Evolutionary conservation across 169 alveolate genomes (phyloP).

Genomic region (Plasmodium relictum): DNA sequence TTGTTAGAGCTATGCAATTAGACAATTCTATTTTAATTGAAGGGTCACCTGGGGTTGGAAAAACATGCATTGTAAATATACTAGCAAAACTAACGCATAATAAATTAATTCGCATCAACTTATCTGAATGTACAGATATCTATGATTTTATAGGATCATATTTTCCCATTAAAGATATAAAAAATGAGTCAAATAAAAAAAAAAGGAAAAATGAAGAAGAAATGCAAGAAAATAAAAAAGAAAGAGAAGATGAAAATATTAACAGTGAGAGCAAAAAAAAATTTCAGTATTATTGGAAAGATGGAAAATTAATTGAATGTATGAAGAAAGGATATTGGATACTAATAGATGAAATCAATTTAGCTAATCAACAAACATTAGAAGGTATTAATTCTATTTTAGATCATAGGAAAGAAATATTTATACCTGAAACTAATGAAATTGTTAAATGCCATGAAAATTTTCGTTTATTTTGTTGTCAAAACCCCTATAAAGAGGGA

Average conservation of each 20-base stretch:
- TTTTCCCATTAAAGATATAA: constrained; percentile 86
- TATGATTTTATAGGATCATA: constrained; percentile 94
- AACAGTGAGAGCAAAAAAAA: background rate
- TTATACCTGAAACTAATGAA: constrained; percentile 96
- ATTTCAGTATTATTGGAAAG: constrained; percentile 93
- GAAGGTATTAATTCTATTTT: constrained; percentile 99
- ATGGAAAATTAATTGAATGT: constrained; percentile 98
- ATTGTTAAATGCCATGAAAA: constrained; percentile 94
- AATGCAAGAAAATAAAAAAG: background rate
- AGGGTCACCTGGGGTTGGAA: constrained; percentile 99
- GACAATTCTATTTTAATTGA: constrained; percentile 95
- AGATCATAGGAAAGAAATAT: constrained; percentile 98
- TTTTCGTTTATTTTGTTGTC: constrained; percentile 98
- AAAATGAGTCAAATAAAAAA: constrained; percentile 13
- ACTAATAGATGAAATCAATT: constrained; percentile 98
- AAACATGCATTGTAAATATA: constrained; percentile 95
- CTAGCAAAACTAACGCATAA: constrained; percentile 91
- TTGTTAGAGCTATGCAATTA: constrained; percentile 93
- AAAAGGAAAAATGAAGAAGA: background rate
- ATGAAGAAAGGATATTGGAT: constrained; percentile 98
- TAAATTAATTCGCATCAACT: constrained; percentile 93
- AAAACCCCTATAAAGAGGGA: constrained; percentile 97
- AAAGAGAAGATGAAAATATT: background rate
- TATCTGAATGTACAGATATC: constrained; percentile 97
- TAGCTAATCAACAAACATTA: constrained; percentile 98